Evolutionary conservation across 2,329 filamentous ascomycete species (phyloP).

Genomic region (Dactylellina drechsleri): DNA sequence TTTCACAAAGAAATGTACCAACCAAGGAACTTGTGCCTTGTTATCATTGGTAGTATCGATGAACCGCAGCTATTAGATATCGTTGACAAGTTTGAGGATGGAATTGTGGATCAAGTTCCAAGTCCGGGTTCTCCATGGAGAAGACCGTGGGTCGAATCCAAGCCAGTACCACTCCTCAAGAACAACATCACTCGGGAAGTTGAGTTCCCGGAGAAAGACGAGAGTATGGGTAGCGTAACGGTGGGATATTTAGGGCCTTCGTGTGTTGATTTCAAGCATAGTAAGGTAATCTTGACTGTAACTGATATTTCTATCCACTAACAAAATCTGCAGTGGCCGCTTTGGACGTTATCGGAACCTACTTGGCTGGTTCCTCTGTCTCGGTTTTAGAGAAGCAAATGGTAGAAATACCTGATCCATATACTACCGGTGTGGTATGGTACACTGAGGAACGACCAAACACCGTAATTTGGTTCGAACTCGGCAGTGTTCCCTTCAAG

Average conservation of each 20-base stretch:
- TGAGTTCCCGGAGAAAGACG: conserved; percentile 95
- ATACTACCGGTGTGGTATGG: conserved; percentile 85
- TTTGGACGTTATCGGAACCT: conserved; percentile 81
- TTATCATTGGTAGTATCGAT: conserved; percentile 91
- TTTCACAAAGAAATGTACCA: conserved; percentile 99
- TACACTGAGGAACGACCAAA: conserved; percentile 82
- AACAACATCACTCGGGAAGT: conserved; percentile 80
- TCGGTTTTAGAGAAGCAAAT: conserved; percentile 90
- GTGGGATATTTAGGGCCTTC: conserved; percentile 88
- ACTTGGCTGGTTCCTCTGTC: conserved; percentile 91
- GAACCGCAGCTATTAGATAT: conserved; percentile 82
- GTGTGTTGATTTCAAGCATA: conserved; percentile 74
- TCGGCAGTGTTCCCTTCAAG: conserved; percentile 86
- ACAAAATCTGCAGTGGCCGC: conserved; percentile 67
- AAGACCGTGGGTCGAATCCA: conserved; percentile 89
- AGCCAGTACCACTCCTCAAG: conserved; percentile 76
- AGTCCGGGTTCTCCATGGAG: conserved; percentile 77
- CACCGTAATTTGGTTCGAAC: conserved; percentile 83
- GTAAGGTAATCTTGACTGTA: conserved; percentile 59
- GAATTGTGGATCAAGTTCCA: conserved; percentile 84
- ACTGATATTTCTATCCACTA: neutral
- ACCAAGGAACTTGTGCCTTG: conserved; percentile 89
- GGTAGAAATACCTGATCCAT: conserved; percentile 85
- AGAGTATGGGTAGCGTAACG: conserved; percentile 87
- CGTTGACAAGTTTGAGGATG: conserved; percentile 86